Percentiles rank a stretch among this genome's conserved stretches.
These are phyloP conservation scores for Fusarium protoensiforme DNA, from an alignment of 2,329 filamentous ascomycete species.

Conservation along the genomic window DNA sequence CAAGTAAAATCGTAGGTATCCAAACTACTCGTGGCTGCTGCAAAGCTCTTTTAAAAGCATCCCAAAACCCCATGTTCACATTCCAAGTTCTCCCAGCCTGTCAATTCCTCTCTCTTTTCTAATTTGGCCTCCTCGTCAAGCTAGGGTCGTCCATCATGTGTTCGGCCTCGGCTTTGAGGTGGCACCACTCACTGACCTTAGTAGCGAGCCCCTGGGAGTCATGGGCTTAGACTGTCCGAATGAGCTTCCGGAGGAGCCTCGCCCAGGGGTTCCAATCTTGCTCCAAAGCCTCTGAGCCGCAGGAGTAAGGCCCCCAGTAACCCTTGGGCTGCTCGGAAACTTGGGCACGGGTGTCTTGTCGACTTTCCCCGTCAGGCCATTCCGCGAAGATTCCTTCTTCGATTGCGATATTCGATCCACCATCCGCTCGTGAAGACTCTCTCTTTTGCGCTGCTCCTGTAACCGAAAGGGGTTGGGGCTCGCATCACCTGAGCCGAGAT, in stretches of 20 bases:
- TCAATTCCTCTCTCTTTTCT: not conserved
- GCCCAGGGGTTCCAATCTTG: slow-evolving; percentile 63
- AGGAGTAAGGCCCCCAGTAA: slow-evolving; percentile 72
- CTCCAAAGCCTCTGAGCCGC: slow-evolving; percentile 77
- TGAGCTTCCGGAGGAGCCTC: slow-evolving; percentile 45
- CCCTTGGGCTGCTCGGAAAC: slow-evolving; percentile 74
- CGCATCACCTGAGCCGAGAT: slow-evolving; percentile 69
- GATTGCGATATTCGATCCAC: slow-evolving; percentile 83
- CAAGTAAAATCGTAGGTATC: not conserved
- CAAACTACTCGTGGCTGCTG: not conserved
- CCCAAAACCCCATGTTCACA: not conserved
- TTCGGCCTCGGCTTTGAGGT: slow-evolving; percentile 34
- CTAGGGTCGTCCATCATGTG: not conserved
- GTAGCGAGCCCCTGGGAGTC: slow-evolving; percentile 52
- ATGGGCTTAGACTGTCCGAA: slow-evolving; percentile 53
- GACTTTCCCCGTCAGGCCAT: slow-evolving; percentile 69
- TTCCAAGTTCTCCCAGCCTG: not conserved
- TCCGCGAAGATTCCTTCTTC: slow-evolving; percentile 71
- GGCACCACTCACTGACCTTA: slow-evolving; percentile 48
- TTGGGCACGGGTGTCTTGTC: slow-evolving; percentile 73
- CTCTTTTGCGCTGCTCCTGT: slow-evolving; percentile 77
- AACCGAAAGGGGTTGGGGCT: slow-evolving; percentile 86
- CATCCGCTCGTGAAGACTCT: slow-evolving; percentile 86
- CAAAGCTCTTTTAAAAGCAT: not conserved
- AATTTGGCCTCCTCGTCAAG: slow-evolving; percentile 49